Evolutionary conservation across 306 rosid genomes (phyloP).

Genomic region (Luffa acutangula): DNA sequence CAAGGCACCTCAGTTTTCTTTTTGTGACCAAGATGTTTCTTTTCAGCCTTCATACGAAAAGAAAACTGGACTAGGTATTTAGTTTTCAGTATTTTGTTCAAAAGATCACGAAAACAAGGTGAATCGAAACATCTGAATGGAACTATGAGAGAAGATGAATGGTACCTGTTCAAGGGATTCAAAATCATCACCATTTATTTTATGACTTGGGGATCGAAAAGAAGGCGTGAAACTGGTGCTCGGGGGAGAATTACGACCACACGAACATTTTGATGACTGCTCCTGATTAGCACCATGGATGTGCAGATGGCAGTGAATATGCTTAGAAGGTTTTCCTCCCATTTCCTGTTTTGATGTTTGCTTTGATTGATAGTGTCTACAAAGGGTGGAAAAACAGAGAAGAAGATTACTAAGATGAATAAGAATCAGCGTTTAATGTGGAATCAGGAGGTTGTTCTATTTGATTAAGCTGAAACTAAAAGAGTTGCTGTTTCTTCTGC

Average conservation of each 20-base stretch:
- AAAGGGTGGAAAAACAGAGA: not conserved
- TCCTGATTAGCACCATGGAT: not conserved
- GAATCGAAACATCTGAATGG: not conserved
- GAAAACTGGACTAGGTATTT: not conserved
- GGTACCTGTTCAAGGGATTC: conserved; percentile 18
- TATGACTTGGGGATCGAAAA: not conserved
- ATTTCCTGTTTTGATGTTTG: not conserved
- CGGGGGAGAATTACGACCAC: not conserved
- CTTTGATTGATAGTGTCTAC: not conserved
- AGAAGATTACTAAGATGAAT: not conserved
- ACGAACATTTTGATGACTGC: not conserved
- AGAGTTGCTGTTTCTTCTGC: not conserved
- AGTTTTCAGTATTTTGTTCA: not conserved
- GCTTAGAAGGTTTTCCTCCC: conserved; percentile 8
- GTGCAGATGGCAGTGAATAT: not conserved
- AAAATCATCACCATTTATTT: conserved; percentile 11
- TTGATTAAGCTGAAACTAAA: not conserved
- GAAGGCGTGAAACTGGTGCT: not conserved
- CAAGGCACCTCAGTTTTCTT: not conserved
- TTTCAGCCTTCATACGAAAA: not conserved
- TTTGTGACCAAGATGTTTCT: not conserved
- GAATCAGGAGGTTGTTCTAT: not conserved
- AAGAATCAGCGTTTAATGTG: not conserved
- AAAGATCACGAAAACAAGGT: not conserved
- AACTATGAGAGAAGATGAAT: not conserved